A percentile compares a stretch with the other conserved stretches of the same genome.
phyloP scores from a whole-genome alignment of 345 rosid species.

The Sonneratia alba region DNA sequence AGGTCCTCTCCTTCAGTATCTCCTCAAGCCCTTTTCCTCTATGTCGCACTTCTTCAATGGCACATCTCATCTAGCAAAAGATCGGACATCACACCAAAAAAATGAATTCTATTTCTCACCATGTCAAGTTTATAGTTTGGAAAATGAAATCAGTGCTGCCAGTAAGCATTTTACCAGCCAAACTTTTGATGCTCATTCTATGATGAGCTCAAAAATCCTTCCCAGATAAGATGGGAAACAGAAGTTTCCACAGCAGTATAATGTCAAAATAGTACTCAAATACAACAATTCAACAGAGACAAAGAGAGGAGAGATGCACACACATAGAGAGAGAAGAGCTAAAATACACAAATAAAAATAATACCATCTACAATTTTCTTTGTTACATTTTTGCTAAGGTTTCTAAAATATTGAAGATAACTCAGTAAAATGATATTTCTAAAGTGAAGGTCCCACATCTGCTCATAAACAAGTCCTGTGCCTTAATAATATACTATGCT shows the following conservation, averaged over 20 bases:
- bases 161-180: background rate
- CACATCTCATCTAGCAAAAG: constrained; percentile 27
- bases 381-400: background rate
- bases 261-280: background rate
- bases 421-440: background rate
- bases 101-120: background rate
- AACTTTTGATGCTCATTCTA: background rate
- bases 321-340: background rate
- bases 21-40: constrained; percentile 26
- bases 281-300: too few relatives aligned
- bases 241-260: background rate
- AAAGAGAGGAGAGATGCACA: too few relatives aligned
- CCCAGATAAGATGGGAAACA: background rate
- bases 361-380: background rate
- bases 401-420: background rate
- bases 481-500: background rate
- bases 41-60: constrained; percentile 22
- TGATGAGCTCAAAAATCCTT: background rate
- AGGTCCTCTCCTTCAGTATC: constrained; percentile 31
- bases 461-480: background rate
- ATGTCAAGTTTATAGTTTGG: background rate
- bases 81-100: constrained; percentile 7
- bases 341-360: background rate
- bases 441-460: background rate
- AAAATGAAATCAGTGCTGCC: background rate